Base-by-base conservation (phyloP, 306 rosid genomes). In the Dryas drummondii region DNA sequence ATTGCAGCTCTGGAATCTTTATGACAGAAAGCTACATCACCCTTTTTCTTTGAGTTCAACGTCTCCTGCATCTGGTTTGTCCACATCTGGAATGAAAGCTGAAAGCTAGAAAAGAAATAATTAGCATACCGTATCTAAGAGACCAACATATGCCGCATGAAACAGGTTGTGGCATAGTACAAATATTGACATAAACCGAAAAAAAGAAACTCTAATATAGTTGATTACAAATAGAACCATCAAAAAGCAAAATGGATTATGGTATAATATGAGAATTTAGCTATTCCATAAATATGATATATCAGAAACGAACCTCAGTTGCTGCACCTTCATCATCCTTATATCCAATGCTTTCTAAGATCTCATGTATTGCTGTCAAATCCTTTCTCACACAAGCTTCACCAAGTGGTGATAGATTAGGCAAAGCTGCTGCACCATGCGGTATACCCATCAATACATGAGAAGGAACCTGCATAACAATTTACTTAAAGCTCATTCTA, bases 81-180 rank as follows among this genome's bases (percentile, higher is more conserved):
- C 99, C 98, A 94, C 98, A 94, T 90, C 81, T 94, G 98, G 81
- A 94, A 94, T 2, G 99, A 91, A 78, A 92, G 97, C 99, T 94
- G 89, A 82, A 86, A 46, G 14, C 22, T 44, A 71, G 53, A 54
- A 26, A 26, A 7, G 32, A 68, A 41, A 6, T 67, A 61, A 60
- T 80, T 71, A 83, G 77, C 66, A 48, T 32, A 47, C 67, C 19
- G n/a, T 60, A 5, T 9, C 41, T 58, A 40, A 58, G 63, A 27
- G 37, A 27, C 37, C 37, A 27, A 27, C 37, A 27, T 1, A 32
- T 32, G 37, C 37, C 37, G 2, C 37, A 32, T 32, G 37, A 32
- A 1, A 32, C 37, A 52, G 1, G 13, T 51, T 51, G 55, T 51
- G 56, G 12, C 56, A 52, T 14, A 15, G 16, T 52, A 52, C 37